Evolutionary conservation across 306 rosid genomes (phyloP).

Genomic region (Trichosanthes cucumerina): DNA sequence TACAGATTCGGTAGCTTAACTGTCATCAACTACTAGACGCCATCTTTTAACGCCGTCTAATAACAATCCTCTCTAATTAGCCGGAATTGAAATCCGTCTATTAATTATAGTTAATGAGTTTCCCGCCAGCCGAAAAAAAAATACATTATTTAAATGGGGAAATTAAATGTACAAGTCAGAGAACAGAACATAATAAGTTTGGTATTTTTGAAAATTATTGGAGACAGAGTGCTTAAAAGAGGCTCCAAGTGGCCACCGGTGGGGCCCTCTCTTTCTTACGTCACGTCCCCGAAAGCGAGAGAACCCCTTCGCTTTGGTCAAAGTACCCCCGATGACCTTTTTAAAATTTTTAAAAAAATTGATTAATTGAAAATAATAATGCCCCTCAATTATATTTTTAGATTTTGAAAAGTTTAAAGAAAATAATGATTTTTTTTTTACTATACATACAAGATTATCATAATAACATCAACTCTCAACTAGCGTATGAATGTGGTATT

Average conservation of each 20-base stretch:
- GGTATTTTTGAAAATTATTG: background rate
- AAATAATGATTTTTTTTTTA: too few species aligned
- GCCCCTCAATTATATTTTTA: too few species aligned
- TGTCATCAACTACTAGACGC: constrained; percentile 5
- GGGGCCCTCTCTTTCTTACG: background rate
- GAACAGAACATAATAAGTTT: background rate
- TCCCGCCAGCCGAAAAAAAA: constrained; percentile 14
- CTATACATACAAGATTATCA: too few species aligned
- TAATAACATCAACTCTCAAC: too few species aligned
- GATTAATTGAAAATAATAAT: too few species aligned
- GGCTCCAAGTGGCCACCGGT: background rate
- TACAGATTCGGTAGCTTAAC: constrained; percentile 11
- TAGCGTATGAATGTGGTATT: too few species aligned
- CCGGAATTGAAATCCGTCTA: background rate
- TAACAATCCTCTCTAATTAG: background rate
- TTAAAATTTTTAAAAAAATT: too few species aligned
- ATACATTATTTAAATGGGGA: background rate
- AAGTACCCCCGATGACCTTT: too few species aligned
- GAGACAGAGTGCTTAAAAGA: background rate
- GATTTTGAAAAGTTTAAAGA: too few species aligned
- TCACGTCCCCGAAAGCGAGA: too few species aligned
- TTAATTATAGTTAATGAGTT: constrained; percentile 17
- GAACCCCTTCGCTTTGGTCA: too few species aligned
- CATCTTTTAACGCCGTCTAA: background rate
- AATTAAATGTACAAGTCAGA: background rate